phyloP scores from a whole-genome alignment of 768 basidiomycete genomes.

The Macrolepiota albuminosa region DNA sequence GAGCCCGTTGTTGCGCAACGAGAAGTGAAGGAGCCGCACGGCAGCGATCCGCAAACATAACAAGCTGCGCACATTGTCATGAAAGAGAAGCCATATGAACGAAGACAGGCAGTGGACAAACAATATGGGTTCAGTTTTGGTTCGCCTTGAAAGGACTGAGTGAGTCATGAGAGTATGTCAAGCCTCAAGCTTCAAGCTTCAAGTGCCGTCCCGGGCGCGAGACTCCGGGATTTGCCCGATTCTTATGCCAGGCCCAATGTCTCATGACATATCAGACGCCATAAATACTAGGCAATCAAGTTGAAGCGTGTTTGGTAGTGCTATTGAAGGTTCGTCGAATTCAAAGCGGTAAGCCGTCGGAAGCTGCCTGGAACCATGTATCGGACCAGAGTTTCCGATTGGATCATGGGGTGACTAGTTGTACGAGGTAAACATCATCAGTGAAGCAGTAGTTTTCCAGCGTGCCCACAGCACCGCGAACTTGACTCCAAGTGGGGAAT shows the following conservation, averaged over 20 bases:
- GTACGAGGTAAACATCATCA: not conserved
- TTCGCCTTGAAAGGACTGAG: not conserved
- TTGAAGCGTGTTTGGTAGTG: not conserved
- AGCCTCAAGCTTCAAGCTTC: not conserved
- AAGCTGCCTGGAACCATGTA: not conserved
- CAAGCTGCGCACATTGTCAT: not conserved
- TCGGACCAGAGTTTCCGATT: not conserved
- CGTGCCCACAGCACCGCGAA: too few relatives aligned
- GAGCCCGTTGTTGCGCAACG: not conserved
- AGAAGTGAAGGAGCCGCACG: not conserved
- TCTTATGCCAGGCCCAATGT: not conserved
- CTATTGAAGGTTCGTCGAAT: too few relatives aligned
- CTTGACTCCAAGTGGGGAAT: not conserved
- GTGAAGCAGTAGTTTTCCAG: too few relatives aligned
- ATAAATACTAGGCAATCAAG: slow-evolving; percentile 10
- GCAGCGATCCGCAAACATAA: not conserved
- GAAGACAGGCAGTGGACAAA: not conserved
- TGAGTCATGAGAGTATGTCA: not conserved
- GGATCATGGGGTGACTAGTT: not conserved
- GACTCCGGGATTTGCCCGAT: not conserved
- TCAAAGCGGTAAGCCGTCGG: not conserved
- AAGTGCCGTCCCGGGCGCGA: not conserved
- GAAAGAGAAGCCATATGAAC: not conserved
- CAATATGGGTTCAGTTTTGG: not conserved
- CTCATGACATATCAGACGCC: slow-evolving; percentile 1